Percentiles rank a stretch among this genome's conserved stretches.
These are phyloP conservation scores for Talaromyces sp. DNA, from an alignment of 2,329 filamentous ascomycete species.

Conservation along the genomic window DNA sequence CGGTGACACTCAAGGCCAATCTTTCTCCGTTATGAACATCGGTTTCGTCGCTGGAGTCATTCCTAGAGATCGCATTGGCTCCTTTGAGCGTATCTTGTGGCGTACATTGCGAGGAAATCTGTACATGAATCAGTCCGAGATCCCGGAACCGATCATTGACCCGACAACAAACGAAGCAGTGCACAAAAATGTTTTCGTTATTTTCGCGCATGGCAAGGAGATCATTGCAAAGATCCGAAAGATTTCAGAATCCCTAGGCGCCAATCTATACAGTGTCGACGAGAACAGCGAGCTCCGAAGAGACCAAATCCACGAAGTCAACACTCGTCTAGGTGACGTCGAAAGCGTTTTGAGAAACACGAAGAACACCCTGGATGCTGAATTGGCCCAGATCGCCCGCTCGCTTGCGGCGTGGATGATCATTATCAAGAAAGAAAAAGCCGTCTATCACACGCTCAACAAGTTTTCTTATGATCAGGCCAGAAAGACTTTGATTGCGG, in stretches of 20 bases:
- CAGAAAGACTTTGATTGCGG: slow-evolving; percentile 91
- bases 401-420: slow-evolving; percentile 96
- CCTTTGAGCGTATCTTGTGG: slow-evolving; percentile 97
- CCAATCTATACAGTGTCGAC: slow-evolving; percentile 92
- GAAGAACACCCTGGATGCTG: slow-evolving; percentile 85
- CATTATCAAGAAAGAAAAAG: slow-evolving; percentile 96
- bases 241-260: slow-evolving; percentile 95
- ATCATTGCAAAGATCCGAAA: slow-evolving; percentile 98
- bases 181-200: slow-evolving; percentile 98
- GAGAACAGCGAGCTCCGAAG: slow-evolving; percentile 93
- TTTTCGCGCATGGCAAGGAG: slow-evolving; percentile 97
- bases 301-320: slow-evolving; percentile 96
- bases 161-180: slow-evolving; percentile 87
- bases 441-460: slow-evolving; percentile 92
- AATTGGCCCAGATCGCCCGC: slow-evolving; percentile 88
- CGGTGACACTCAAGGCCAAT: slow-evolving; percentile 61
- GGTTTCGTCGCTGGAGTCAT: slow-evolving; percentile 98
- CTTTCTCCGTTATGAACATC: slow-evolving; percentile 97
- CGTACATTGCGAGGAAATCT: slow-evolving; percentile 93
- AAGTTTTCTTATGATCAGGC: slow-evolving; percentile 95
- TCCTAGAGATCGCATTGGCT: slow-evolving; percentile 81
- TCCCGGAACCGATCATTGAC: slow-evolving; percentile 86
- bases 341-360: slow-evolving; percentile 92
- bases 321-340: slow-evolving; percentile 84
- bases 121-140: slow-evolving; percentile 99